These are phyloP conservation scores for Priceomyces haplophilus DNA, from an alignment of 805 yeast genomes.

Conservation along the genomic window DNA sequence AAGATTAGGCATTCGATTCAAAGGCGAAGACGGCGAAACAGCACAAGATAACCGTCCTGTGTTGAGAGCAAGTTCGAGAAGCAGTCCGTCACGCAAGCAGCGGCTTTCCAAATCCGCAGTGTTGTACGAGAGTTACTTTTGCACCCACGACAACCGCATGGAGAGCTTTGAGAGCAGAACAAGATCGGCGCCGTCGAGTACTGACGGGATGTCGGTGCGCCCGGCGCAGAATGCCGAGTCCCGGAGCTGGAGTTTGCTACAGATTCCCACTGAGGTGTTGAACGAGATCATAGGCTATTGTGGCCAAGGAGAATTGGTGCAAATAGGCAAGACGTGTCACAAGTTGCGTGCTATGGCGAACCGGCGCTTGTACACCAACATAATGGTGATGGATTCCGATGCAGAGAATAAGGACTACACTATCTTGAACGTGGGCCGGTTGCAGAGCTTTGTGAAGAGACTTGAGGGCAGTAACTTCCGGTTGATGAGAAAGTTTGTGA, in stretches of 20 bases:
- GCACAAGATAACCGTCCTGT: too few species aligned
- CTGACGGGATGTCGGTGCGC: too few species aligned
- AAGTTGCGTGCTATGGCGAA: constrained; percentile 10
- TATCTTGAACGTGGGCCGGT: constrained; percentile 4
- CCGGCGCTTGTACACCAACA: constrained; percentile 9
- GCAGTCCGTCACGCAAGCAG: too few species aligned
- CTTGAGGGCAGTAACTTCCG: constrained; percentile 7
- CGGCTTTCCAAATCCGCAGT: too few species aligned
- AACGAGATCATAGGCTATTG: constrained; percentile 8
- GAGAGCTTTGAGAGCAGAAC: too few species aligned
- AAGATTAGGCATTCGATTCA: too few species aligned
- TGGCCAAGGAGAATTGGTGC: constrained; percentile 6
- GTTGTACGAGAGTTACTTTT: too few species aligned
- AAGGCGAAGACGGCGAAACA: too few species aligned
- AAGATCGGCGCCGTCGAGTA: too few species aligned
- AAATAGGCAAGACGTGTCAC: constrained; percentile 7
- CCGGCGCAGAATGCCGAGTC: too few species aligned
- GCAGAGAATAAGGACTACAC: constrained; percentile 4
- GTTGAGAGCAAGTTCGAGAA: too few species aligned
- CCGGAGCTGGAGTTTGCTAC: neutral
- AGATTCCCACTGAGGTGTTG: constrained; percentile 12
- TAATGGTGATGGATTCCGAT: constrained; percentile 9
- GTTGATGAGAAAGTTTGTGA: constrained; percentile 9
- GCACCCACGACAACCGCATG: too few species aligned
- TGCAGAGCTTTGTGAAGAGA: constrained; percentile 7